These are phyloP conservation scores for Macrophomina phaseolina DNA, from an alignment of 2,329 filamentous ascomycete genomes.

Conservation along the genomic window DNA sequence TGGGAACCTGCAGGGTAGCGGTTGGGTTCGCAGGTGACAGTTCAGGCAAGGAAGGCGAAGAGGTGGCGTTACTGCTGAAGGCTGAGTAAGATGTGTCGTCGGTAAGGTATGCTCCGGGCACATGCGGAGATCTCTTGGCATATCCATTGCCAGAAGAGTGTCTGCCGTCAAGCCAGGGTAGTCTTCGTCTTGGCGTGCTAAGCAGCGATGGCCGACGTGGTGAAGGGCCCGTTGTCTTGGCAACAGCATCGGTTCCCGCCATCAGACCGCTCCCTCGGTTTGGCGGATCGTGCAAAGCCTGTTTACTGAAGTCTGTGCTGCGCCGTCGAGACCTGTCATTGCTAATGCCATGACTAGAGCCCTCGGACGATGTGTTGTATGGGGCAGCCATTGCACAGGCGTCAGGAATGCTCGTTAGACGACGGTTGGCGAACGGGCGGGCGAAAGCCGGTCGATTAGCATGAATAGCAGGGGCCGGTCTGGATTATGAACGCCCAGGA, in stretches of 20 bases:
- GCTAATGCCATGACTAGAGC: not conserved
- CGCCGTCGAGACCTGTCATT: conserved; percentile 8
- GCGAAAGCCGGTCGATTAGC: not conserved
- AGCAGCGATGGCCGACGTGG: conserved; percentile 8
- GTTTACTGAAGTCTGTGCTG: not conserved
- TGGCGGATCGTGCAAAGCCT: not conserved
- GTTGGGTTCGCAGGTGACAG: not conserved
- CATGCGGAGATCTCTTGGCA: not conserved
- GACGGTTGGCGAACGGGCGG: not conserved
- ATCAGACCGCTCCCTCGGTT: not conserved
- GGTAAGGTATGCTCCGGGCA: conserved; percentile 26
- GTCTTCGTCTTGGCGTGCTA: conserved; percentile 11
- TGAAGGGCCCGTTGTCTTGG: not conserved
- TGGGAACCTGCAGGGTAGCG: not conserved
- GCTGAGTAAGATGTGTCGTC: conserved; percentile 5
- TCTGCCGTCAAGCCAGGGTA: conserved; percentile 29
- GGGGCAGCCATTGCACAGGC: not conserved
- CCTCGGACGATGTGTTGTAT: conserved; percentile 7
- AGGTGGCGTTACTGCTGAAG: not conserved
- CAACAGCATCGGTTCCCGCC: not conserved
- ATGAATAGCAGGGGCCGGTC: not conserved
- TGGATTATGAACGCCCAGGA: no score
- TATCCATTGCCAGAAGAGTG: not conserved
- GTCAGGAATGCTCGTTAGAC: not conserved
- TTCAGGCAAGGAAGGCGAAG: not conserved